Evolutionary conservation across 768 basidiomycete genomes (phyloP), one percentile per base, ranked within the genome.

Genomic region (Lentinus tigrinus): DNA sequence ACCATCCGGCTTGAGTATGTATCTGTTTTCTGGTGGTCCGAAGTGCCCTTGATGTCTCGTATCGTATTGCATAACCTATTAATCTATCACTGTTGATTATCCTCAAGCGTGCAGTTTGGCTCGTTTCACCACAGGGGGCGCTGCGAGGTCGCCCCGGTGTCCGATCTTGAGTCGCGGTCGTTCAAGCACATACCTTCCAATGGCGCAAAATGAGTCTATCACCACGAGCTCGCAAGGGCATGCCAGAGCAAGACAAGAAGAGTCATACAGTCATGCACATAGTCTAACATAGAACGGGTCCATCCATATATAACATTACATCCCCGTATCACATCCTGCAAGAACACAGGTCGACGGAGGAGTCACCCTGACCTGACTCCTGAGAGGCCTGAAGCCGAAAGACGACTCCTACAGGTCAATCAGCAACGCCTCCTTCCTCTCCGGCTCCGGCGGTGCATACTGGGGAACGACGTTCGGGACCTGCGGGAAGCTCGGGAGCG

Each of bases 391-490:
- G n/a, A n/a, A n/a, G n/a, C n/a, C n/a, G n/a, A n/a, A n/a, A n/a
- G n/a, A n/a, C n/a, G n/a, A n/a, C n/a, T n/a, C 42, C 60, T 64
- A 77, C 48, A 81, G 50, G 36, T 81, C 79, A 58, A 81, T 81
- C 71, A 81, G 64, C 63, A 77, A 62, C 47, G 77, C 79, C 56
- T 90, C 88, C 73, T 87, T 82, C 67, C 88, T 81, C 60, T 88
- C 85, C 58, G 80, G 78, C 47, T 82, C 81, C 4, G 82, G 77
- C 46, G 74, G 74, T 38, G 51, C 5, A 75, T 52, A 31, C 66
- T 85, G 83, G 2, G 89, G 87, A 8, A 76, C 69, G 13, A 74
- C 73, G 4, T 85, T 87, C 5, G 89, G 89, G 6, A 75, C 88
- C 27, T 74, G 75, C 1, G 89, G 89, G 71, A 91, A 89, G 51